These are phyloP conservation scores for Leccinum uliginosum DNA, from an alignment of 768 basidiomycete species.

Conservation along the genomic window DNA sequence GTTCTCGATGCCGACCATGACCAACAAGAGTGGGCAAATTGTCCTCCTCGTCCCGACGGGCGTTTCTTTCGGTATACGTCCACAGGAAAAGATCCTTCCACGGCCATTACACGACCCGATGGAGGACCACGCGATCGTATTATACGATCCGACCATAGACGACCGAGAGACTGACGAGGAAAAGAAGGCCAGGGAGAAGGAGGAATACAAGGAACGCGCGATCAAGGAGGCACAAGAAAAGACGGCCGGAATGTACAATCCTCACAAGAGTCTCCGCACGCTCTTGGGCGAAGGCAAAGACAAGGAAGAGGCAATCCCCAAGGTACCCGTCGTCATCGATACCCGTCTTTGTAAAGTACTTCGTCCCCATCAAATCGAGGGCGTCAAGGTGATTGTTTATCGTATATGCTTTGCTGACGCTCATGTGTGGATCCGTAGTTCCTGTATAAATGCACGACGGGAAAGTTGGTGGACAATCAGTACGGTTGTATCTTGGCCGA, in stretches of 20 bases:
- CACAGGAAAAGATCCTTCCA: slow-evolving; percentile 74
- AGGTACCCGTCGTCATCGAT: slow-evolving; percentile 97
- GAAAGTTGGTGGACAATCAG: slow-evolving; percentile 87
- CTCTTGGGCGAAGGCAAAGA: slow-evolving; percentile 69
- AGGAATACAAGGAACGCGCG: slow-evolving; percentile 62
- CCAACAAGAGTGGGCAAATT: slow-evolving; percentile 60
- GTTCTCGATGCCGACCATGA: slow-evolving; percentile 85
- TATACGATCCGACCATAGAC: slow-evolving; percentile 96
- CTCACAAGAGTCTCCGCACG: slow-evolving; percentile 86
- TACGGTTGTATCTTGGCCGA: slow-evolving; percentile 99
- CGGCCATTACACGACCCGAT: slow-evolving; percentile 96
- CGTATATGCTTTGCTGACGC: not conserved
- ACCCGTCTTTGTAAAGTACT: slow-evolving; percentile 83
- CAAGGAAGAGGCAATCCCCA: slow-evolving; percentile 60
- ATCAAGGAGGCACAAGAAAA: slow-evolving; percentile 64
- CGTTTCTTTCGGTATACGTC: slow-evolving; percentile 79
- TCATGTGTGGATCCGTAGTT: slow-evolving; percentile 53
- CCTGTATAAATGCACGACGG: slow-evolving; percentile 91
- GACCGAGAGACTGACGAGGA: slow-evolving; percentile 89
- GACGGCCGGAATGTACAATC: slow-evolving; percentile 73
- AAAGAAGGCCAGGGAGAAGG: slow-evolving; percentile 64
- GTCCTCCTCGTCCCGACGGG: slow-evolving; percentile 57
- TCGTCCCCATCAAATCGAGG: slow-evolving; percentile 96
- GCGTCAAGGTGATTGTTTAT: slow-evolving; percentile 73
- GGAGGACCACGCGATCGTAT: slow-evolving; percentile 95